Conservation (phyloP, 352 stramenopile species). For the Phytophthora constricta region DNA sequence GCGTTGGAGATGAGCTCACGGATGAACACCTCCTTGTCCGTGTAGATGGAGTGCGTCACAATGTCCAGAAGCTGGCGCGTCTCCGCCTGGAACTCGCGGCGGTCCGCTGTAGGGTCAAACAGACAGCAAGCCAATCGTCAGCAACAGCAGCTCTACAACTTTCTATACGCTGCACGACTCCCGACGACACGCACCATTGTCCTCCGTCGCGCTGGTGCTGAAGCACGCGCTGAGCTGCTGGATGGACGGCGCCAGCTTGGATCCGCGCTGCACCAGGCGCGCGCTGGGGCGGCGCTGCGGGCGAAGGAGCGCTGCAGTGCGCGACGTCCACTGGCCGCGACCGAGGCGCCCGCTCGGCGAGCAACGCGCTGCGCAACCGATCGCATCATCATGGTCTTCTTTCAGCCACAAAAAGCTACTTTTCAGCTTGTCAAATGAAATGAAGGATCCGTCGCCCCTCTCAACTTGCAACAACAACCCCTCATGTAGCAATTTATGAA, state of each 20-base stretch:
- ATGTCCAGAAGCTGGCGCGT: constrained; percentile 96
- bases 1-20: constrained; percentile 99
- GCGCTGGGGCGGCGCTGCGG: constrained; percentile 3
- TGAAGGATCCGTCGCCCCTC: too few relatives aligned
- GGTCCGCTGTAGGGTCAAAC: constrained; percentile 45
- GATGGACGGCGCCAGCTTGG: constrained; percentile 39
- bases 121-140: constrained; percentile 6
- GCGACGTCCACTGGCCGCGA: constrained; percentile 23
- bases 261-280: constrained; percentile 24
- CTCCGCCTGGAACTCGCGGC: constrained; percentile 95
- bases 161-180: neutral
- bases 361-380: constrained; percentile 49
- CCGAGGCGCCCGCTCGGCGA: constrained; percentile 33
- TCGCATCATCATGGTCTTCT: constrained; percentile 53
- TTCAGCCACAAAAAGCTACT: constrained; percentile 42
- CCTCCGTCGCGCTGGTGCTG: constrained; percentile 48
- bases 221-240: constrained; percentile 49
- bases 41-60: constrained; percentile 99
- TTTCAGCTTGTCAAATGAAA: constrained; percentile 23
- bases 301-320: constrained; percentile 20
- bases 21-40: constrained; percentile 99
- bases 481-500: too few relatives aligned
- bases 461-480: too few relatives aligned
- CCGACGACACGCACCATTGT: constrained; percentile 32
- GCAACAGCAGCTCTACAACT: neutral